phyloP scores from a whole-genome alignment of 768 basidiomycete genomes.

The Leccinum longicurvipes region DNA sequence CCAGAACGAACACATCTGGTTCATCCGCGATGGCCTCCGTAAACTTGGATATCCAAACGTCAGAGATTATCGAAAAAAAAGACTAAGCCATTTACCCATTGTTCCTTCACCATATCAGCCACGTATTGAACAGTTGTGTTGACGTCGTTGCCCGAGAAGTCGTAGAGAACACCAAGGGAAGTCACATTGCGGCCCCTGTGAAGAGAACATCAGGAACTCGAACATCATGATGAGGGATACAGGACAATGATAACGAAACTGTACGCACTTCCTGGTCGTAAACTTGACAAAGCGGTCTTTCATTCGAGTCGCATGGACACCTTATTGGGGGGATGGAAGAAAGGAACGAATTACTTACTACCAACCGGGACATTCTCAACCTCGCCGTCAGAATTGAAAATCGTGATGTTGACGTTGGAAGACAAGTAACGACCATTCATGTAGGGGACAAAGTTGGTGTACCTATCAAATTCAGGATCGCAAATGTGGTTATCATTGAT shows the following conservation, averaged over 20 bases:
- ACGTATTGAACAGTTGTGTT: constrained; percentile 78
- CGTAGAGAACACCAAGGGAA: constrained; percentile 73
- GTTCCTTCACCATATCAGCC: constrained; percentile 71
- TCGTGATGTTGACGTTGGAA: constrained; percentile 74
- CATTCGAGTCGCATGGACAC: constrained; percentile 25
- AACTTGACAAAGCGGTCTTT: constrained; percentile 67
- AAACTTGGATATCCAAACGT: constrained; percentile 47
- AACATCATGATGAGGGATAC: not conserved
- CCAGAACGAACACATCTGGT: constrained; percentile 78
- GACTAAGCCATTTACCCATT: constrained; percentile 52
- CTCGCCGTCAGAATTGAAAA: constrained; percentile 34
- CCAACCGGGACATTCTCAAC: constrained; percentile 43
- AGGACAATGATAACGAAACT: not conserved
- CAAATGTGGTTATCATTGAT: not conserved
- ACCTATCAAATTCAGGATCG: constrained; percentile 32
- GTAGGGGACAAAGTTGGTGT: constrained; percentile 63
- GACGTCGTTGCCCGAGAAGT: constrained; percentile 67
- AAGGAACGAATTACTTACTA: constrained; percentile 24
- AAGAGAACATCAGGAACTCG: not conserved
- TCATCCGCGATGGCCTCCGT: constrained; percentile 70
- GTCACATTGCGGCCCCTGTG: constrained; percentile 67
- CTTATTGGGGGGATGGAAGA: constrained; percentile 26
- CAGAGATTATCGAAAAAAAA: not conserved
- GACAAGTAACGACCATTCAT: constrained; percentile 74
- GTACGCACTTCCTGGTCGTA: constrained; percentile 61